These are phyloP conservation scores for Tillandsia leiboldiana DNA, from an alignment of 176 grass and related monocot species.

Conservation along the genomic window DNA sequence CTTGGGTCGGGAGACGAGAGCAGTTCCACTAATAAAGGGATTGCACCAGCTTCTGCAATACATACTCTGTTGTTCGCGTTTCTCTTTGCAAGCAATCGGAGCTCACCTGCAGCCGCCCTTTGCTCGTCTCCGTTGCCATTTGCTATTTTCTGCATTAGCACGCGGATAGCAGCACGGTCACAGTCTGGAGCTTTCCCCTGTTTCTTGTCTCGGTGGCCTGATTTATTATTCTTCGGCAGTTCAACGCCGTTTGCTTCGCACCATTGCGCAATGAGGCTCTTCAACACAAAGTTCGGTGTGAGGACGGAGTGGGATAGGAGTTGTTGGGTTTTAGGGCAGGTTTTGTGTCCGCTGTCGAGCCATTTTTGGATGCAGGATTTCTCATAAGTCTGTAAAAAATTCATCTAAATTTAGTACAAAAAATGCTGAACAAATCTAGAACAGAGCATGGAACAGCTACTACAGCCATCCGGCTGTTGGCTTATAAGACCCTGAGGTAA, in stretches of 20 bases:
- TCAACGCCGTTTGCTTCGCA: conserved; percentile 89
- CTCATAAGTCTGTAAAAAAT: conserved; percentile 65
- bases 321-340: conserved; percentile 84
- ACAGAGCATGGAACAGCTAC: no score
- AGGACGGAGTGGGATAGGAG: conserved; percentile 53
- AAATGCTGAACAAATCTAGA: neutral
- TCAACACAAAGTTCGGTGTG: conserved; percentile 85
- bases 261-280: conserved; percentile 91
- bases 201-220: conserved; percentile 36
- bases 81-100: conserved; percentile 88
- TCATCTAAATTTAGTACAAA: neutral
- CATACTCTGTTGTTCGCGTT: conserved; percentile 86
- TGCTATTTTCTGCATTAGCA: conserved; percentile 55
- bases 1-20: conserved; percentile 71
- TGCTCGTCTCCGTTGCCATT: conserved; percentile 58
- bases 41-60: conserved; percentile 75
- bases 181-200: conserved; percentile 46
- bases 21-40: conserved; percentile 68
- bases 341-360: conserved; percentile 90
- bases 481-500: no score
- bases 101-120: conserved; percentile 81
- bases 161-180: conserved; percentile 47
- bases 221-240: conserved; percentile 46
- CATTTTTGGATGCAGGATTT: conserved; percentile 90
- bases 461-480: no score